A percentile compares a stretch with the other conserved stretches of the same genome.
Conservation (phyloP, 306 rosid species). For the Acacia melanoxylon region DNA sequence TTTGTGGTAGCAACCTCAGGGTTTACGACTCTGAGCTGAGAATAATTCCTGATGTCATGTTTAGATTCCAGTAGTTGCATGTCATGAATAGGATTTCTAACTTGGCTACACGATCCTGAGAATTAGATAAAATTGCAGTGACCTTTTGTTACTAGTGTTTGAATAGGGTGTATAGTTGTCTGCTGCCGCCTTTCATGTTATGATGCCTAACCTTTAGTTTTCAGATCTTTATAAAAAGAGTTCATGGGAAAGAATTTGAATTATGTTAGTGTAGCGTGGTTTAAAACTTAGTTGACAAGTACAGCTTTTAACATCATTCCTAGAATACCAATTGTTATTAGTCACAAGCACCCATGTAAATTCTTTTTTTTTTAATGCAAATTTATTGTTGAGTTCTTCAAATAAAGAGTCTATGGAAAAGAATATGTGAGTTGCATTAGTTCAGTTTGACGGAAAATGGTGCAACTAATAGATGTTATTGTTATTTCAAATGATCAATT, state of each 20-base stretch:
- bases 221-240: not conserved
- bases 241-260: not conserved
- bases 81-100: constrained; percentile 24
- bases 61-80: not conserved
- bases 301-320: not conserved
- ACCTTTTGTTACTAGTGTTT: not conserved
- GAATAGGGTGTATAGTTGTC: not conserved
- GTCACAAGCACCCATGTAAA: constrained; percentile 1
- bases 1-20: constrained; percentile 1
- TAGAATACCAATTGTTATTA: not conserved
- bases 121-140: constrained; percentile 1
- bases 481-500: constrained; percentile 7
- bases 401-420: not conserved
- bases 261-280: not conserved
- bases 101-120: not conserved
- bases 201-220: not conserved
- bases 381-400: constrained; percentile 2
- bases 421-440: too few species aligned
- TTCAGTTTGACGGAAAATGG: constrained; percentile 12
- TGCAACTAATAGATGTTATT: constrained; percentile 5
- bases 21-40: not conserved
- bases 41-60: not conserved
- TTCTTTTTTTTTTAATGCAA: not conserved
- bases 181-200: not conserved
- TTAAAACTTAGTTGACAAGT: not conserved